Conservation (phyloP, 2,329 filamentous ascomycete species). For the Herpotrichia juniperi region DNA sequence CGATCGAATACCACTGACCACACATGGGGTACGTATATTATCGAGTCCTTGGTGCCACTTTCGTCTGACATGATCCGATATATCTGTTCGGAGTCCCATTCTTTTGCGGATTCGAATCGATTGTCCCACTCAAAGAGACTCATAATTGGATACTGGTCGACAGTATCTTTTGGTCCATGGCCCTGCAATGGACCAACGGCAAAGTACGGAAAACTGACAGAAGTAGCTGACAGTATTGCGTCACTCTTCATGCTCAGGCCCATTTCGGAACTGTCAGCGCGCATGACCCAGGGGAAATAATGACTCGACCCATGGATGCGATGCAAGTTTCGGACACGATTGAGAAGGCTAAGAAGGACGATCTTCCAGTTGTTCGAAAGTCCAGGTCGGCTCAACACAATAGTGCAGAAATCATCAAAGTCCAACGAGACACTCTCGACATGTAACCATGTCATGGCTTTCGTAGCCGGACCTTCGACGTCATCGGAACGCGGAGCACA, state of each 20-base stretch:
- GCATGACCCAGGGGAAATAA: background rate
- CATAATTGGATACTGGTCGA: constrained; percentile 4
- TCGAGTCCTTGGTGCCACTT: background rate
- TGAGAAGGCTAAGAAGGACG: too few species aligned
- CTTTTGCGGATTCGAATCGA: background rate
- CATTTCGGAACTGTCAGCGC: constrained; percentile 1
- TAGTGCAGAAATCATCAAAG: too few species aligned
- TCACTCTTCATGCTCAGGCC: background rate
- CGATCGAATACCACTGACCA: constrained; percentile 4
- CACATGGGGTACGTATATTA: constrained; percentile 9
- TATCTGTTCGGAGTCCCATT: constrained; percentile 6
- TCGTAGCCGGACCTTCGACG: too few species aligned
- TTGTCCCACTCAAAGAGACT: constrained; percentile 8
- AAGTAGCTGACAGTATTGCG: background rate
- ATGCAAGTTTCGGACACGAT: too few species aligned
- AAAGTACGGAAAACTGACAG: constrained; percentile 9
- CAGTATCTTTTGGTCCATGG: constrained; percentile 2
- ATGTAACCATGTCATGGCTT: too few species aligned
- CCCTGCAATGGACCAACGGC: constrained; percentile 1
- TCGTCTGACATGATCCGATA: constrained; percentile 2
- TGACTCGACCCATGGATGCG: too few species aligned
- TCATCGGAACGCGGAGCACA: too few species aligned
- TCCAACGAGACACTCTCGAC: too few species aligned
- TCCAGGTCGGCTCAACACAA: too few species aligned
- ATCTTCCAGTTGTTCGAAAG: too few species aligned